Base-by-base conservation (phyloP, 495 filamentous ascomycete genomes). In the Tuber brumale region DNA sequence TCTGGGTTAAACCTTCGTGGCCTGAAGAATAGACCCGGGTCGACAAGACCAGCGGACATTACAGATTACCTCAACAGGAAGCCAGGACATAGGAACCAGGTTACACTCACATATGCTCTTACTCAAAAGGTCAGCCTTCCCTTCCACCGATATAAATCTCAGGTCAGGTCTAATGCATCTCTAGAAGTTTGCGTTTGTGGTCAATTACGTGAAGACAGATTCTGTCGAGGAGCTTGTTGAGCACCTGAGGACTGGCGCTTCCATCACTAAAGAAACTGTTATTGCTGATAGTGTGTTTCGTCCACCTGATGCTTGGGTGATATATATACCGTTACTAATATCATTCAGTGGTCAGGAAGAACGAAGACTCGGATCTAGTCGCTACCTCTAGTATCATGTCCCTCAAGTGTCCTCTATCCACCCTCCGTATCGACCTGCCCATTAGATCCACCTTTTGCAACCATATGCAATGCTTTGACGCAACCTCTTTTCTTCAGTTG, bases 381-480 rank as follows among this genome's bases (percentile, higher is more conserved):
- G 89, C 95, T 0, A 97, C 92, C 16, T 95, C 94, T 5, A 91
- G 90, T 45, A 90, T 93, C 46, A 89, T 99, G 86, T 97, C 94
- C 4, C 86, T 99, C 23, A 96, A 95, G 82, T 97, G 95, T 81
- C 95, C 96, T 1, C 84, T 99, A 19, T 95, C 93, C 3, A 95
- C 93, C 27, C 87, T 93, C 75, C 89, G 94, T 75, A 92, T 99
- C 45, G 87, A 89, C 41, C 86, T 91, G 37, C 95, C 95, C 14
- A 92, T 93, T 79, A 90, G 95, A 61, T 94, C 92, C 3, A 86
- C 89, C 14, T 82, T 90, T 37, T 99, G 95, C 83, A 91, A 88
- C 12, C 95, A 99, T 85, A 94, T 94, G 61, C 93, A 95, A 80
- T 98, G 95, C 81, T 98, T 98, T 82, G 95, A 99, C 84, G 95